These are phyloP conservation scores for Pleurotus sapidus DNA, from an alignment of 768 basidiomycete species.

Conservation along the genomic window DNA sequence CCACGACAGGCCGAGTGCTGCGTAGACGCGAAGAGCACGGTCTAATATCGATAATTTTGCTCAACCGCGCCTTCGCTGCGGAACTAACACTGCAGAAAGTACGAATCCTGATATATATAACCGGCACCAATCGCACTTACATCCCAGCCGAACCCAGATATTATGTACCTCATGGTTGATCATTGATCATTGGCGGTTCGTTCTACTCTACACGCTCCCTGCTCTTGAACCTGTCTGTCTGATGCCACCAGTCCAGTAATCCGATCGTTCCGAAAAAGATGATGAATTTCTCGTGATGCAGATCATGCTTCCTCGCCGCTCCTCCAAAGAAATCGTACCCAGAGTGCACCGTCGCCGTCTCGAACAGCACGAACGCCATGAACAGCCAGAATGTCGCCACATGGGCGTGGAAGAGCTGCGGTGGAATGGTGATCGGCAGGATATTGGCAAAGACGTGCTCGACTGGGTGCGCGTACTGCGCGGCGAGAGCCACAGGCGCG, in stretches of 20 bases:
- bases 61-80: too few relatives aligned
- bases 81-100: too few relatives aligned
- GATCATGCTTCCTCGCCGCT: slow-evolving; percentile 21
- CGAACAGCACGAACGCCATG: slow-evolving; percentile 18
- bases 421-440: slow-evolving; percentile 22
- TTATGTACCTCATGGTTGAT: too few relatives aligned
- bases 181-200: too few relatives aligned
- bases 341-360: slow-evolving; percentile 25
- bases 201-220: not conserved
- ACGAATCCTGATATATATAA: too few relatives aligned
- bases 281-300: slow-evolving; percentile 25
- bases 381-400: slow-evolving; percentile 25
- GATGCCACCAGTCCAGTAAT: slow-evolving; percentile 18
- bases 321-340: slow-evolving; percentile 25
- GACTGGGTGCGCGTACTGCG: slow-evolving; percentile 22
- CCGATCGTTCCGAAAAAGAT: slow-evolving; percentile 24
- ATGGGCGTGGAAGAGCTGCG: slow-evolving; percentile 22
- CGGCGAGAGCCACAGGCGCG: slow-evolving; percentile 26
- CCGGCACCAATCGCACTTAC: too few relatives aligned
- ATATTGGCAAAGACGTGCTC: slow-evolving; percentile 28
- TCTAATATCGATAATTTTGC: too few relatives aligned
- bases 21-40: too few relatives aligned
- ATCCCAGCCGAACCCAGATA: too few relatives aligned
- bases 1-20: too few relatives aligned
- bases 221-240: not conserved